Evolutionary conservation across 2,329 filamentous ascomycete genomes (phyloP).

Genomic region (Cladosporium sp.): DNA sequence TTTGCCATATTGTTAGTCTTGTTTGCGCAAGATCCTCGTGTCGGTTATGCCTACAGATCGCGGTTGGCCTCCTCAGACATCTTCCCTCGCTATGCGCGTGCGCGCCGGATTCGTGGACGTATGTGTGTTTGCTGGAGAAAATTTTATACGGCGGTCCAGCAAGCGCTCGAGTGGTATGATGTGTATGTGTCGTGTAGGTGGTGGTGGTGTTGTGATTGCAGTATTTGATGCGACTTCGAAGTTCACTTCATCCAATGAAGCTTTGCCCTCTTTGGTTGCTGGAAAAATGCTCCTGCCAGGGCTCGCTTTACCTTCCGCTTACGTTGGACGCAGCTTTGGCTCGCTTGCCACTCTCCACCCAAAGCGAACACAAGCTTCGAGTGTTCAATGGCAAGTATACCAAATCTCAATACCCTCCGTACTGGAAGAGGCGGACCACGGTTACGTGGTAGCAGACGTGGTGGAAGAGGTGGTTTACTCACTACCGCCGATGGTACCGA

Average conservation of each 20-base stretch:
- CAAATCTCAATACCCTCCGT: conserved; percentile 65
- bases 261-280: neutral
- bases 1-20: conserved; percentile 12
- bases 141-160: too few species aligned
- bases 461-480: conserved; percentile 25
- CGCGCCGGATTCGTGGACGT: neutral
- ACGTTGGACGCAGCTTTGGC: neutral
- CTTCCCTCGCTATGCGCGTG: conserved; percentile 5
- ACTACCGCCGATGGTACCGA: conserved; percentile 11
- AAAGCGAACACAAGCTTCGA: conserved; percentile 1
- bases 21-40: neutral
- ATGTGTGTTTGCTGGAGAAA: neutral
- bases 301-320: conserved; percentile 2
- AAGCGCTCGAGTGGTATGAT: neutral
- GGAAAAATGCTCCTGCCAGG: neutral
- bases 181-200: neutral
- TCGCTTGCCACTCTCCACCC: conserved; percentile 12
- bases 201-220: conserved; percentile 7
- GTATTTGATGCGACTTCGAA: conserved; percentile 7
- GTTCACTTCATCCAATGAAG: conserved; percentile 7
- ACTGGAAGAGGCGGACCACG: conserved; percentile 45
- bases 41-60: conserved; percentile 9
- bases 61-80: conserved; percentile 13
- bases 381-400: conserved; percentile 50
- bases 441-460: conserved; percentile 42